Base-by-base conservation (phyloP, 2,329 filamentous ascomycete species). In the Chaetomium sp. region DNA sequence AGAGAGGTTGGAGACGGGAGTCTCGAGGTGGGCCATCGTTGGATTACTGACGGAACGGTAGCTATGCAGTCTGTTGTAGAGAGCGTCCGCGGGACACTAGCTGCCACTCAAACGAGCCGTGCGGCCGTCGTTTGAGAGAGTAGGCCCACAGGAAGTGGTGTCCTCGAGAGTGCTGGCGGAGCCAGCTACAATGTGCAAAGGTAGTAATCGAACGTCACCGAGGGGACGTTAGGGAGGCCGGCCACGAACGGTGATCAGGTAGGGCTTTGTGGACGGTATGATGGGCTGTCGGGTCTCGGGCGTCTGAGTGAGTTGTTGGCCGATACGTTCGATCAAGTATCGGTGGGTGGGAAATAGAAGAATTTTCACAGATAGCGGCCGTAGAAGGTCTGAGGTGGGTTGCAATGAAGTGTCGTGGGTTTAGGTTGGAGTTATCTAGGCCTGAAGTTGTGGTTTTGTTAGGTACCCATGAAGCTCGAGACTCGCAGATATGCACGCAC, bases 81-180 rank as follows among this genome's bases (percentile, higher is more conserved):
- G 70, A 73, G 74, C 78, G 79, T 83, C 81, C 80, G 86, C 87
- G 88, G 88, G 94, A 90, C 91, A 89, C 90, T 91, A 88, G 90
- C 91, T 95, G 85, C 88, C 85, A 81, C 89, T 84, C 89, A 95
- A 90, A 92, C 89, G 89, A 91, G 91, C 87, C 83, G 87, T 90
- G 87, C 84, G 84, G 86, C 80, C 88, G 88, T 80, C 88, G 90
- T 82, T 85, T 88, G 89, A 91, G 89, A 91, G 88, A 94, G 89
- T 91, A 94, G 90, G 89, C 90, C 89, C 90, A 94, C 87, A 84
- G 81, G 79, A 81, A 74, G 80, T 79, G 76, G 77, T 75, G 72
- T 73, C 74, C 67, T 66, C 69, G 74, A 74, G 78, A 46, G 81
- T 82, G 88, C 87, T 92, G 88, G 90, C 88, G 82, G 82, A 87